Conservation (phyloP, 179 eudicot species). For the Actinidia arguta region DNA sequence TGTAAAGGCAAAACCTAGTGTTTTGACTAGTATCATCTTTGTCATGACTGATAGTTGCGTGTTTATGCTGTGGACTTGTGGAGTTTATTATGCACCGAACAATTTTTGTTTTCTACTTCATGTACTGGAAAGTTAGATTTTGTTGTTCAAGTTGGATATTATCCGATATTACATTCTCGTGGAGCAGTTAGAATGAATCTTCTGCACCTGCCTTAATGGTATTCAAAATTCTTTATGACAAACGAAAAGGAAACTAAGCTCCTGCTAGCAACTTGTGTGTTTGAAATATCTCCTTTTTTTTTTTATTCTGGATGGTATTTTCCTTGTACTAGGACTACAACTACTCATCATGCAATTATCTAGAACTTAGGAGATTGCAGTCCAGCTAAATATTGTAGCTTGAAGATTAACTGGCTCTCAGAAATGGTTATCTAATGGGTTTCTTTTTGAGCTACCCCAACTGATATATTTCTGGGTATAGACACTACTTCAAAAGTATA, state of each 20-base stretch:
- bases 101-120: not conserved
- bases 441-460: not conserved
- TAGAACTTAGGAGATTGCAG: not conserved
- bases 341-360: not conserved
- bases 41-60: not conserved
- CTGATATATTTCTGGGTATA: not conserved
- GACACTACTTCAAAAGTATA: not conserved
- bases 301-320: not conserved
- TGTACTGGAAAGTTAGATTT: too few relatives aligned
- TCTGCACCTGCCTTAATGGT: not conserved
- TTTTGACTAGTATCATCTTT: not conserved
- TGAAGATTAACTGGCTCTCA: not conserved
- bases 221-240: not conserved
- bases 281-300: not conserved
- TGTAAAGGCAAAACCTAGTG: not conserved
- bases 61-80: not conserved
- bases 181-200: too few relatives aligned
- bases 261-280: not conserved
- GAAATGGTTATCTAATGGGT: not conserved
- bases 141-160: too few relatives aligned
- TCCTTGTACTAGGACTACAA: not conserved
- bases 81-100: not conserved
- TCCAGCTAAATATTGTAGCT: not conserved
- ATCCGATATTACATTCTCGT: too few relatives aligned
- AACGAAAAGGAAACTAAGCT: not conserved